Evolutionary conservation across 768 basidiomycete species (phyloP).

Genomic region (Boletus sensibilis): DNA sequence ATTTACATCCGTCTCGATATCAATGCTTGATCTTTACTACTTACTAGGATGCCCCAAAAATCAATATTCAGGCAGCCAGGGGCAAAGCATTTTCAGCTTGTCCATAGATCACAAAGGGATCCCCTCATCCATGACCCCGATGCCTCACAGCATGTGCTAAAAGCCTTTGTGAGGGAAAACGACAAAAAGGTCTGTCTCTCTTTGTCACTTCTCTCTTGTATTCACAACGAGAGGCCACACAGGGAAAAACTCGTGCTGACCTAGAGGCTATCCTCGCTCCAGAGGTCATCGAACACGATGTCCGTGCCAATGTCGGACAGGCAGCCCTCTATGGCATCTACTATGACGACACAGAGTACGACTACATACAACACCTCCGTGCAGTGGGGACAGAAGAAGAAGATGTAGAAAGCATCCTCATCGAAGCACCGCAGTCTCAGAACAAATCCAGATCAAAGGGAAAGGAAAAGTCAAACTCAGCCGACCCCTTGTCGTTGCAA

Average conservation of each 20-base stretch:
- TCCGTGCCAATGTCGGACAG: constrained; percentile 70
- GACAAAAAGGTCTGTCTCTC: constrained; percentile 52
- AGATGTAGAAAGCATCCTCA: constrained; percentile 75
- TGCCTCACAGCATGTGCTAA: constrained; percentile 86
- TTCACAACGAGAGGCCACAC: constrained; percentile 18
- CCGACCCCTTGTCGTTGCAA: constrained; percentile 41
- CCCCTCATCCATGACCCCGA: constrained; percentile 93
- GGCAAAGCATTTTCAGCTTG: constrained; percentile 92
- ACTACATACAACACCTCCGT: constrained; percentile 97
- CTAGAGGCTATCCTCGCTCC: constrained; percentile 59
- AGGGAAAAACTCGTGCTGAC: constrained; percentile 83
- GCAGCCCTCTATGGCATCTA: constrained; percentile 88
- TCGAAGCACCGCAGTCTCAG: constrained; percentile 66
- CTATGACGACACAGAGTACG: constrained; percentile 94
- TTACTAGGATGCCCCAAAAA: constrained; percentile 62
- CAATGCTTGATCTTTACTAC: too few species aligned
- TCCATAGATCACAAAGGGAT: constrained; percentile 94
- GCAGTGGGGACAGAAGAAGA: constrained; percentile 73
- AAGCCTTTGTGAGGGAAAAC: constrained; percentile 73
- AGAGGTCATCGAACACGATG: constrained; percentile 48
- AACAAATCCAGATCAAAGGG: constrained; percentile 29
- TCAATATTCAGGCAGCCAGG: constrained; percentile 90
- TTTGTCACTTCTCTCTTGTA: neutral
- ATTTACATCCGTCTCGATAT: neutral
- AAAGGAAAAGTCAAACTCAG: constrained; percentile 40